These are phyloP conservation scores for Cardamine chenopodiifolia DNA, from an alignment of 345 rosid species.

Conservation along the genomic window DNA sequence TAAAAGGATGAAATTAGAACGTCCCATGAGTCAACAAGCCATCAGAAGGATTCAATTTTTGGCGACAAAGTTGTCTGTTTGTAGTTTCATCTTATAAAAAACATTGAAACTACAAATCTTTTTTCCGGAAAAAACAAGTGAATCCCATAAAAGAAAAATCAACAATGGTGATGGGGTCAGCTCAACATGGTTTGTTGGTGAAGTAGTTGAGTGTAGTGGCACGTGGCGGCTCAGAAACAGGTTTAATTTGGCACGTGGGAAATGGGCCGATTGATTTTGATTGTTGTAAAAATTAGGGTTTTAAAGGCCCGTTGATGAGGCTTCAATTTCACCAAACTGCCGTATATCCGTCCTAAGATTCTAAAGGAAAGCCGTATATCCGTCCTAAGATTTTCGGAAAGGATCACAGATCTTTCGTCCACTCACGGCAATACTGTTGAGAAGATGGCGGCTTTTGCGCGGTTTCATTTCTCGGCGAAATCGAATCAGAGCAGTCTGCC, in stretches of 20 bases:
- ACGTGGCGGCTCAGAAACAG: constrained; percentile 19
- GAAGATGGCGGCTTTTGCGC: constrained; percentile 48
- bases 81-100: background rate
- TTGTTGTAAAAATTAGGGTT: constrained; percentile 18
- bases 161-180: constrained; percentile 31
- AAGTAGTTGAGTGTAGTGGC: constrained; percentile 33
- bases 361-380: background rate
- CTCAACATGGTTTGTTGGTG: constrained; percentile 8
- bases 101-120: background rate
- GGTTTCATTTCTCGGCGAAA: constrained; percentile 43
- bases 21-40: background rate
- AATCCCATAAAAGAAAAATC: constrained; percentile 3
- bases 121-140: background rate
- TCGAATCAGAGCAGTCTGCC: constrained; percentile 39
- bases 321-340: background rate
- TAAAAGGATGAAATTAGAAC: background rate
- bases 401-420: background rate
- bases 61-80: background rate
- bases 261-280: constrained; percentile 17
- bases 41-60: background rate
- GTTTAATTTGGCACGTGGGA: constrained; percentile 32
- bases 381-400: background rate
- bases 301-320: constrained; percentile 3
- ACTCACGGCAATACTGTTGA: background rate
- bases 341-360: background rate